Base-by-base conservation (phyloP, 176 grass and related monocot species). In the bread wheat (Triticum aestivum) region DNA sequence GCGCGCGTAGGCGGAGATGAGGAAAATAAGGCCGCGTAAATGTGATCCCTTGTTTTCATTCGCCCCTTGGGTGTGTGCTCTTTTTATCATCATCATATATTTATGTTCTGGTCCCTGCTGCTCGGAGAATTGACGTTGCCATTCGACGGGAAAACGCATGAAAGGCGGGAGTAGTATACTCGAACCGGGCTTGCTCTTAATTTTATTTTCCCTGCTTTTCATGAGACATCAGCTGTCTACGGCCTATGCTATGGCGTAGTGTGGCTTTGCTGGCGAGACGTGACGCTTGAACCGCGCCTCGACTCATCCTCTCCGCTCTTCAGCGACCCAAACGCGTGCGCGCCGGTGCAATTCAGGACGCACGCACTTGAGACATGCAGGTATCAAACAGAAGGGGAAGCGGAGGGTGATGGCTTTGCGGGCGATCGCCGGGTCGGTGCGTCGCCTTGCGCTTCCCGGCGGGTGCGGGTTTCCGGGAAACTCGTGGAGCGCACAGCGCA, bases 351-450 rank as follows among this genome's bases (percentile, higher is more conserved):
- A 80, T 13, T 47, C 29, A 12, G 79, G 78, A 18, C 20, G 15
- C 38, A 32, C n/a, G 21, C n/a, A 9, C 13, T 2, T 24, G 34
- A 45, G 49, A 2, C 26, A 34, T 69, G 63, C 11, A 9, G 1
- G 12, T 12, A 1, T 8, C 29, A 30, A 30, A 30, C 21, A 23
- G 45, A 24, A 41, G 12, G 20, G n/a, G 13, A 8, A 80, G 18
- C 13, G 9, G 44, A 75, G 2, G 70, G 14, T n/a, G 68, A 13
- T 29, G 5, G 11, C 5, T 90, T 75, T 70, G 79, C 39, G 49
- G 45, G 27, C 6, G 62, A 35, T 69, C n/a, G 62, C 44, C 33
- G 27, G 5, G 88, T 86, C 88, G 84, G 79, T 73, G 89, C 61
- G 88, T 90, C 89, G 52, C 32, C 64, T 54, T 83, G 79, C 23